A percentile compares a stretch with the other conserved stretches of the same genome.
Evolutionary conservation across 139 green algal species (phyloP).

Genomic region (Chlamydomonas sp.): DNA sequence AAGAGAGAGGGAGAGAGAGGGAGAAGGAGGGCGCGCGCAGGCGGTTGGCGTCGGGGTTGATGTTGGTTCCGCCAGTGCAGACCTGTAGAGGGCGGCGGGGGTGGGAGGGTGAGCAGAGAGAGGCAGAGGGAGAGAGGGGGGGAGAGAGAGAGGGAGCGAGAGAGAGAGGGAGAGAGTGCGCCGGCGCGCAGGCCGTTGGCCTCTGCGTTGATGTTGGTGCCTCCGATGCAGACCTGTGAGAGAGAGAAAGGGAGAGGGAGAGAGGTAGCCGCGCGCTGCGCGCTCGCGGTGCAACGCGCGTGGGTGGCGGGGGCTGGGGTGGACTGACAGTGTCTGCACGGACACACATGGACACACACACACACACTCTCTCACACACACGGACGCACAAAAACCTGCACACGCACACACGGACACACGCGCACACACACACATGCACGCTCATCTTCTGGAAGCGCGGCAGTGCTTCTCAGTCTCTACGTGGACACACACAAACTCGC

Average conservation of each 20-base stretch:
- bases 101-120: not conserved
- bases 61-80: not conserved
- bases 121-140: not conserved
- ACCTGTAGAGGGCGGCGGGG: not conserved
- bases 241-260: not conserved
- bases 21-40: too few relatives aligned
- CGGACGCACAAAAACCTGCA: not conserved
- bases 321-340: not conserved
- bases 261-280: not conserved
- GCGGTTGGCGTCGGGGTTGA: not conserved
- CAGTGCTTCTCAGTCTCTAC: slow-evolving; percentile 49
- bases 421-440: slow-evolving; percentile 35
- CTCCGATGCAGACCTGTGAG: slow-evolving; percentile 67
- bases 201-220: slow-evolving; percentile 76
- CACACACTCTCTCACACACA: not conserved
- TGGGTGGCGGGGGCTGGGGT: not conserved
- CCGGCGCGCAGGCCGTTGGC: slow-evolving; percentile 14
- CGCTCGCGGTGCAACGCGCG: not conserved
- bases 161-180: slow-evolving; percentile 23
- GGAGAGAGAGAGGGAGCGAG: not conserved
- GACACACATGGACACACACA: not conserved
- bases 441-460: slow-evolving; percentile 44
- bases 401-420: not conserved
- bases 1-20: not conserved
- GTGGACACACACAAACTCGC: too few relatives aligned